Conservation (phyloP, 352 stramenopile species). For the Globisporangium recalcitrans region DNA sequence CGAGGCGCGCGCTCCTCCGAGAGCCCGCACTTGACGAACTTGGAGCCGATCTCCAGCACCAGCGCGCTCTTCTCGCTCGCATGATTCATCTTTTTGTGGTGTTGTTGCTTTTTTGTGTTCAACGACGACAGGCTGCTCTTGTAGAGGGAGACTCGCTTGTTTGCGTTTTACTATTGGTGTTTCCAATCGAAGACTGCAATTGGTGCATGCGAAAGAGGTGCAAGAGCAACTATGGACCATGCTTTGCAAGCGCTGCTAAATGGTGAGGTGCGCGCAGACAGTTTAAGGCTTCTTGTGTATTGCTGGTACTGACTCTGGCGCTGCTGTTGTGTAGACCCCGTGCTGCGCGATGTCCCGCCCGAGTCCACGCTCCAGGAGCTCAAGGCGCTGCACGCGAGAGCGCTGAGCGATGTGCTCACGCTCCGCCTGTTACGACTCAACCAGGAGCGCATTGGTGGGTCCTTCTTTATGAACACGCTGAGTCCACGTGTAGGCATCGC, state of each 20-base stretch:
- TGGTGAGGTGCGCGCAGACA: not conserved
- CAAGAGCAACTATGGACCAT: conserved; percentile 19
- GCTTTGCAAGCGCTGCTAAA: conserved; percentile 13
- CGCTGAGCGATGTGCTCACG: conserved; percentile 14
- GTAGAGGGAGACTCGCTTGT: conserved; percentile 6
- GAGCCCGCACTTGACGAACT: conserved; percentile 65
- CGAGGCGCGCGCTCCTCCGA: conserved; percentile 72
- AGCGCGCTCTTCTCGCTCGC: conserved; percentile 54
- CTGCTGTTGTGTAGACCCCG: conserved; percentile 12
- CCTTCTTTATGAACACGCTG: not conserved
- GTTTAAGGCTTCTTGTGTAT: too few relatives aligned
- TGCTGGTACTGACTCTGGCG: not conserved
- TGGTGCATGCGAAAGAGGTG: too few relatives aligned
- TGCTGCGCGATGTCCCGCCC: conserved; percentile 12
- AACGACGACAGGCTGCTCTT: not conserved
- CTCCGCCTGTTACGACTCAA: conserved; percentile 17
- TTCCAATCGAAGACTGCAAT: not conserved
- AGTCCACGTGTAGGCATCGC: too few relatives aligned
- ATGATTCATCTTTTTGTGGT: conserved; percentile 14
- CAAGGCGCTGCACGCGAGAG: conserved; percentile 12
- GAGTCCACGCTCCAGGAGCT: conserved; percentile 15
- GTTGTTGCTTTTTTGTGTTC: not conserved
- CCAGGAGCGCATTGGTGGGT: conserved; percentile 11
- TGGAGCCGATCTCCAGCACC: conserved; percentile 71
- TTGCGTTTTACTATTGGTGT: not conserved